These are phyloP conservation scores for Lyophyllum shimeji DNA, from an alignment of 768 basidiomycete species.

Conservation along the genomic window DNA sequence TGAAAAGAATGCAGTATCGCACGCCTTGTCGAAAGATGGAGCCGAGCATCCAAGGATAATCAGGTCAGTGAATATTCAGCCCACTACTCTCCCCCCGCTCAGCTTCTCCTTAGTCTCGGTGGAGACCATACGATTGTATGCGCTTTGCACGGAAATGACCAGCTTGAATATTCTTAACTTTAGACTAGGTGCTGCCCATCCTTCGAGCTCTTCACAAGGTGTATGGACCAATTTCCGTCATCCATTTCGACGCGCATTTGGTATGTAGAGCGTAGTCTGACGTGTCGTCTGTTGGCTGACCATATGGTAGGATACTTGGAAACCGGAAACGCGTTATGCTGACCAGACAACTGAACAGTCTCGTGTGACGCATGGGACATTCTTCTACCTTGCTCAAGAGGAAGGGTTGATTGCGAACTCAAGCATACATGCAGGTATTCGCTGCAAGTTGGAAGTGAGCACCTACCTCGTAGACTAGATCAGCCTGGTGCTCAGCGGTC, in stretches of 20 bases:
- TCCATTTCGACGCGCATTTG: constrained; percentile 76
- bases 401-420: constrained; percentile 76
- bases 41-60: constrained; percentile 73
- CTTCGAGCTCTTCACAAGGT: constrained; percentile 75
- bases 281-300: constrained; percentile 20
- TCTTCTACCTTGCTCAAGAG: constrained; percentile 77
- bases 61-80: constrained; percentile 34
- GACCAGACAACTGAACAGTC: constrained; percentile 62
- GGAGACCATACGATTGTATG: constrained; percentile 86
- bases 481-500: constrained; percentile 22
- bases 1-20: constrained; percentile 37
- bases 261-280: constrained; percentile 19
- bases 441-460: constrained; percentile 62
- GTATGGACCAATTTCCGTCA: constrained; percentile 80
- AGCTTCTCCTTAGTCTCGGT: constrained; percentile 51
- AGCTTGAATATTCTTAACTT: constrained; percentile 32
- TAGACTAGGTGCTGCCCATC: constrained; percentile 67
- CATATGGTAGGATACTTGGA: constrained; percentile 60
- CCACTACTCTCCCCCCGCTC: background rate
- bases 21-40: constrained; percentile 52
- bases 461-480: constrained; percentile 18
- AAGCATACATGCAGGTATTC: constrained; percentile 85
- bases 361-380: constrained; percentile 80
- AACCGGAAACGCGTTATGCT: constrained; percentile 37
- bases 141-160: background rate